These are phyloP conservation scores for Saccharum spontaneum DNA, from an alignment of 176 grass and related monocot genomes.

Conservation along the genomic window DNA sequence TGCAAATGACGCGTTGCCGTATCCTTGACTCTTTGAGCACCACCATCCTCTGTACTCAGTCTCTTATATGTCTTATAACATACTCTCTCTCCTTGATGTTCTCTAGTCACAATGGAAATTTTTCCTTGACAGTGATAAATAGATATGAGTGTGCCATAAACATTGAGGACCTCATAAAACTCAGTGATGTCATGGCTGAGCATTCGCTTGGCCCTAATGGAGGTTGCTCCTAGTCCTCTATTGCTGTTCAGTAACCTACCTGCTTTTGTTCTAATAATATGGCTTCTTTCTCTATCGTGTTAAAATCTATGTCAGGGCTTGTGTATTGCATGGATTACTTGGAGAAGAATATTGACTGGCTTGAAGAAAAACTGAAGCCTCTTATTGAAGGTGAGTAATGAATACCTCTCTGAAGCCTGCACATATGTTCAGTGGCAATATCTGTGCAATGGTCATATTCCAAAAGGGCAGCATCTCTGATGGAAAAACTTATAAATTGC, in stretches of 20 bases:
- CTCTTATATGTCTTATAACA: background rate
- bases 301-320: constrained; percentile 60
- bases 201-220: constrained; percentile 97
- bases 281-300: background rate
- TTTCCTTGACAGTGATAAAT: constrained; percentile 46
- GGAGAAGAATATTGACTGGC: constrained; percentile 97
- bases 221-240: constrained; percentile 37
- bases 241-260: background rate
- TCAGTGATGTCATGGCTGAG: constrained; percentile 83
- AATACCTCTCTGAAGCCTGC: background rate
- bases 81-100: background rate
- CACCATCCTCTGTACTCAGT: background rate
- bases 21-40: constrained; percentile 47
- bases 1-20: constrained; percentile 81
- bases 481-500: background rate
- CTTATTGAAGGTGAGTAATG: constrained; percentile 68
- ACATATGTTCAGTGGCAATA: background rate
- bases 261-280: constrained; percentile 11
- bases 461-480: background rate
- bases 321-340: constrained; percentile 97
- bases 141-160: constrained; percentile 94
- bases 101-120: background rate
- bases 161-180: constrained; percentile 91
- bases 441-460: background rate
- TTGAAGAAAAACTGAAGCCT: constrained; percentile 79